Conservation (phyloP, 1,284 basidiomycete genomes). For the Fomitopsis palustris region DNA sequence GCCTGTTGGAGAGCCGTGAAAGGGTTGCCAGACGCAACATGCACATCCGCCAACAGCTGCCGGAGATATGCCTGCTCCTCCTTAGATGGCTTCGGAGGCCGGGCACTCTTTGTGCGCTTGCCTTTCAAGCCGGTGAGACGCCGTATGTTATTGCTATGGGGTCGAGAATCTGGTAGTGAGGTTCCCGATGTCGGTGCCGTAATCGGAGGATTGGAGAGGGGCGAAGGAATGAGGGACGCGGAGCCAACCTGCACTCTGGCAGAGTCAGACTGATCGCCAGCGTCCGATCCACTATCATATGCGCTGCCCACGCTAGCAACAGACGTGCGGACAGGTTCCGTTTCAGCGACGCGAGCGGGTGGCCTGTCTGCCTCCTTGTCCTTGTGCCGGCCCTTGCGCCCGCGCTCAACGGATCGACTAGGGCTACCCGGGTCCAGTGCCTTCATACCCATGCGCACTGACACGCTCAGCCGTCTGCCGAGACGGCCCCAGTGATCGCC, state of each 20-base stretch:
- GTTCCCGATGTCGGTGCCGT: neutral
- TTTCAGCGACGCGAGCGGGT: slow-evolving; percentile 4
- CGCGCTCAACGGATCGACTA: slow-evolving; percentile 27
- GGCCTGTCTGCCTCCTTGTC: slow-evolving; percentile 14
- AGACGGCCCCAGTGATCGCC: slow-evolving; percentile 56
- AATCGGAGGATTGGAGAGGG: slow-evolving; percentile 13
- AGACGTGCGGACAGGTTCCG: neutral
- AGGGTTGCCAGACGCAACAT: slow-evolving; percentile 31
- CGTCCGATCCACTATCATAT: slow-evolving; percentile 5
- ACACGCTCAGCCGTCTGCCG: slow-evolving; percentile 52
- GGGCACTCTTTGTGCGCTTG: slow-evolving; percentile 32
- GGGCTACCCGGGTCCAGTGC: slow-evolving; percentile 26
- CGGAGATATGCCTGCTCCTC: slow-evolving; percentile 63
- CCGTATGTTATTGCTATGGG: slow-evolving; percentile 6
- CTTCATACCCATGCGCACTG: slow-evolving; percentile 44
- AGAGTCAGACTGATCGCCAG: slow-evolving; percentile 11
- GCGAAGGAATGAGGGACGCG: slow-evolving; percentile 10
- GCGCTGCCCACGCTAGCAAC: neutral
- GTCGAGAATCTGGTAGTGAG: neutral
- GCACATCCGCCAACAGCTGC: slow-evolving; percentile 61
- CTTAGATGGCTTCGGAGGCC: slow-evolving; percentile 45
- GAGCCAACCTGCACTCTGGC: neutral
- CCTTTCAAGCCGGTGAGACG: slow-evolving; percentile 6
- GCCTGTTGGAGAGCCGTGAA: slow-evolving; percentile 42
- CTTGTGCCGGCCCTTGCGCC: slow-evolving; percentile 12